A percentile compares a stretch with the other conserved stretches of the same genome.
Conservation (phyloP, 208 protist genomes). For the Sergeia podlipaevii region DNA sequence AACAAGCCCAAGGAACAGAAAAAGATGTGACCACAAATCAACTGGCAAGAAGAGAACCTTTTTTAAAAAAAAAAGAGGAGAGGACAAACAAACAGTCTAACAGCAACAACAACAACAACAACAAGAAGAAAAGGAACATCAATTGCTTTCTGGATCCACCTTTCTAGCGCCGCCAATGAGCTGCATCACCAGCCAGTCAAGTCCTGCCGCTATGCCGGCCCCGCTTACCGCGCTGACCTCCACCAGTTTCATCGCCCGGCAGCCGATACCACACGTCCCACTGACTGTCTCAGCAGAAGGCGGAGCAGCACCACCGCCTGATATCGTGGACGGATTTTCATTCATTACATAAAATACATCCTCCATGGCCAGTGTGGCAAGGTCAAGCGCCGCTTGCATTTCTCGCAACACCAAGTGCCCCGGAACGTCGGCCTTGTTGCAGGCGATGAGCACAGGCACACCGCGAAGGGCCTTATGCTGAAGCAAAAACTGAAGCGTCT, state of each 20-base stretch:
- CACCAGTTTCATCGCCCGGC: conserved; percentile 30
- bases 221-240: conserved; percentile 58
- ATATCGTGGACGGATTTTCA: no score
- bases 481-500: conserved; percentile 70
- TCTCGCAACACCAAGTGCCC: conserved; percentile 41
- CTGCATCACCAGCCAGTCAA: conserved; percentile 79
- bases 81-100: neutral
- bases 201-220: conserved; percentile 36
- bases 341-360: conserved; percentile 31
- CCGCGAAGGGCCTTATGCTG: conserved; percentile 70
- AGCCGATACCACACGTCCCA: conserved; percentile 64
- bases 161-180: conserved; percentile 30
- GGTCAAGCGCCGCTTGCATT: conserved; percentile 62
- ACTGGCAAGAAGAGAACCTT: no score
- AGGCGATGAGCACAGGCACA: conserved; percentile 88
- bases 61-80: neutral
- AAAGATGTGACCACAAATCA: no score
- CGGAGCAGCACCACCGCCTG: no score
- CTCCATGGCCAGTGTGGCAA: conserved; percentile 53
- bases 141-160: conserved; percentile 11
- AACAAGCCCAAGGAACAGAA: no score
- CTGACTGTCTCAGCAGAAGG: conserved; percentile 1
- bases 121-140: conserved; percentile 1
- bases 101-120: neutral
- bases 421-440: conserved; percentile 92